phyloP scores from a whole-genome alignment of 1,284 basidiomycete genomes.

The Austroboletus niveus region DNA sequence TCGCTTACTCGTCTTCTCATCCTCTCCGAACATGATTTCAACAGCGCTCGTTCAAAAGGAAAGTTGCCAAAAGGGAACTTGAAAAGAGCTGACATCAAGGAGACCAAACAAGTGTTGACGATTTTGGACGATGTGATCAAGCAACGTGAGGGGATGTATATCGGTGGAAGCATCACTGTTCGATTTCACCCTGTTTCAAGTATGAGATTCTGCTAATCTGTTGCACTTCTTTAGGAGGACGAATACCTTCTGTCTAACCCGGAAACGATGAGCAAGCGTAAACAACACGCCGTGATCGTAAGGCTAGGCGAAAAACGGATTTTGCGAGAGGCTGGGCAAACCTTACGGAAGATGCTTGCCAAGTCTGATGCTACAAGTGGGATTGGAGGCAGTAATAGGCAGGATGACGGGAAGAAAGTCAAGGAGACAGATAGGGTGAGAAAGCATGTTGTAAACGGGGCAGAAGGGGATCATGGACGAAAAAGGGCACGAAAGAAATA shows the following conservation, averaged over 20 bases:
- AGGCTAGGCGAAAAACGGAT: conserved; percentile 82
- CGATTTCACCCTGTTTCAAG: background rate
- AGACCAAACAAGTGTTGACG: conserved; percentile 49
- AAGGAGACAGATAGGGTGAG: conserved; percentile 1
- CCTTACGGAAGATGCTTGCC: conserved; percentile 12
- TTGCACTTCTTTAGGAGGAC: conserved; percentile 46
- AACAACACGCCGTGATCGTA: conserved; percentile 68
- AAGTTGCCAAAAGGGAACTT: conserved; percentile 76
- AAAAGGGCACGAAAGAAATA: conserved; percentile 25
- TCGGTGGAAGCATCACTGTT: conserved; percentile 24
- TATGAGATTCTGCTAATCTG: background rate
- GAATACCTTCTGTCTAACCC: conserved; percentile 38
- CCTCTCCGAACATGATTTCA: conserved; percentile 61
- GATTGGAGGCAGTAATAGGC: background rate
- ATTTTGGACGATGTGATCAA: conserved; percentile 51
- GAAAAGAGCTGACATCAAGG: conserved; percentile 8
- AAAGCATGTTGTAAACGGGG: conserved; percentile 16
- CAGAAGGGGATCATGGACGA: conserved; percentile 2
- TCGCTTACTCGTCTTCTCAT: conserved; percentile 73
- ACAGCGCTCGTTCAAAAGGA: conserved; percentile 59
- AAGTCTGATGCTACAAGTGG: conserved; percentile 2
- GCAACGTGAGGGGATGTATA: conserved; percentile 53
- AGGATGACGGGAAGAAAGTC: background rate
- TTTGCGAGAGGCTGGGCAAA: conserved; percentile 42
- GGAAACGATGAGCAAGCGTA: conserved; percentile 43